phyloP scores from a whole-genome alignment of 345 rosid species.

The Cardamine occulta region DNA sequence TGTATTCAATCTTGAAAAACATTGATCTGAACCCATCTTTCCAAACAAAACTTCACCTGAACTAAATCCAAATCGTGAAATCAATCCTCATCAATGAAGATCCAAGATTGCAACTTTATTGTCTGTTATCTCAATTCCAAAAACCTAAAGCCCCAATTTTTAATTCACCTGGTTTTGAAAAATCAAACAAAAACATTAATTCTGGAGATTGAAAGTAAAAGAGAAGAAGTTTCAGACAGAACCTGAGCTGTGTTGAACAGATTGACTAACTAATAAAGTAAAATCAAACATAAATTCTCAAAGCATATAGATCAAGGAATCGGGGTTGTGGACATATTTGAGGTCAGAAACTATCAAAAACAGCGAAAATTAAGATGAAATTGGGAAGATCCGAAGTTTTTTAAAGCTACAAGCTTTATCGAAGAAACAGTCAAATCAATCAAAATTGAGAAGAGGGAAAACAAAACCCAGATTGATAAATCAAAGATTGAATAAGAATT shows the following conservation, averaged over 20 bases:
- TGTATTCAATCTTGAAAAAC: conserved; percentile 12
- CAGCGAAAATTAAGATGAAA: not conserved
- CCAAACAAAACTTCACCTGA: conserved; percentile 14
- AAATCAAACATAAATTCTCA: not conserved
- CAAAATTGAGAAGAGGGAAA: conserved; percentile 9
- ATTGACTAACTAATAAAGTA: conserved; percentile 29
- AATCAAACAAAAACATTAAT: conserved; percentile 21
- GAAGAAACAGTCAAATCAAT: conserved; percentile 12
- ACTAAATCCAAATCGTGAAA: conserved; percentile 1
- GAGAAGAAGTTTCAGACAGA: conserved; percentile 2
- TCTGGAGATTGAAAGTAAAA: not conserved
- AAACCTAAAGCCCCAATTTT: not conserved
- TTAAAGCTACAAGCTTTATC: not conserved
- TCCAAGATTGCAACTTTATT: conserved; percentile 19
- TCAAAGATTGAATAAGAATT: conserved; percentile 15
- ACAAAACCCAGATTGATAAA: not conserved
- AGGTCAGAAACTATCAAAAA: not conserved
- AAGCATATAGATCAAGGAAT: not conserved
- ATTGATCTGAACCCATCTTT: conserved; percentile 41
- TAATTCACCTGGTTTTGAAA: conserved; percentile 16
- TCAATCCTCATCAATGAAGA: conserved; percentile 17
- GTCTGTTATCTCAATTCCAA: not conserved
- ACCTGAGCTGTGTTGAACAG: not conserved
- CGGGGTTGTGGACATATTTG: not conserved
- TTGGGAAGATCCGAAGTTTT: conserved; percentile 19